These are phyloP conservation scores for Cladosporium sp. DNA, from an alignment of 2,329 filamentous ascomycete genomes.

Conservation along the genomic window DNA sequence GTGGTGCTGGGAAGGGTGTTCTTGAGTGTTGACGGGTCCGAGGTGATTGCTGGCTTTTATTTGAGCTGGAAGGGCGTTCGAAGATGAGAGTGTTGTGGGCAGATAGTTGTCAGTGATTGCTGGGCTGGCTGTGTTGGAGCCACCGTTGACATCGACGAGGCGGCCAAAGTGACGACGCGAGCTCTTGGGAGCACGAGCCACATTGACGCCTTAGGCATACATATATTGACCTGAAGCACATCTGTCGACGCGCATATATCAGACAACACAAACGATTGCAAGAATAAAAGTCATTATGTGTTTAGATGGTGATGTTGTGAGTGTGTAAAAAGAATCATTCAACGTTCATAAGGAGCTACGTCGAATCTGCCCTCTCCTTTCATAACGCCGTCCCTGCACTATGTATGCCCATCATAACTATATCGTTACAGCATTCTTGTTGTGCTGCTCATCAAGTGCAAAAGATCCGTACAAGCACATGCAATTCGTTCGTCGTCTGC, in stretches of 20 bases:
- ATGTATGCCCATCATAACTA: conserved; percentile 1
- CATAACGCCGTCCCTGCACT: not conserved
- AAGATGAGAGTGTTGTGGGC: not conserved
- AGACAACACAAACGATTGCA: no score
- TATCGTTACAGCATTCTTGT: conserved; percentile 1
- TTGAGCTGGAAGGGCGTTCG: no score
- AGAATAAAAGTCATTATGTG: no score
- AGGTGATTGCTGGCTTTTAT: no score
- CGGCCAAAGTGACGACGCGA: not conserved
- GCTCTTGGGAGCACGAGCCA: not conserved
- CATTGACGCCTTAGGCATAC: not conserved
- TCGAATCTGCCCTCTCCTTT: not conserved
- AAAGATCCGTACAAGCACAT: conserved; percentile 4
- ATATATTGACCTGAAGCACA: not conserved
- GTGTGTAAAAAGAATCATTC: no score
- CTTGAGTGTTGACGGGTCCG: not conserved
- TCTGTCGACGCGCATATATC: no score
- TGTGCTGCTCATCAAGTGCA: not conserved
- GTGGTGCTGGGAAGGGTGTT: not conserved
- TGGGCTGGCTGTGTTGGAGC: not conserved
- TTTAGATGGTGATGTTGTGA: no score
- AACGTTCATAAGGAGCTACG: not conserved
- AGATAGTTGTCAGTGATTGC: conserved; percentile 1
- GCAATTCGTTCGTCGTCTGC: not conserved
- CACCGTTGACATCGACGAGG: not conserved